Base-by-base conservation (phyloP, 257 asterid genomes). In the Penstemon davidsonii region DNA sequence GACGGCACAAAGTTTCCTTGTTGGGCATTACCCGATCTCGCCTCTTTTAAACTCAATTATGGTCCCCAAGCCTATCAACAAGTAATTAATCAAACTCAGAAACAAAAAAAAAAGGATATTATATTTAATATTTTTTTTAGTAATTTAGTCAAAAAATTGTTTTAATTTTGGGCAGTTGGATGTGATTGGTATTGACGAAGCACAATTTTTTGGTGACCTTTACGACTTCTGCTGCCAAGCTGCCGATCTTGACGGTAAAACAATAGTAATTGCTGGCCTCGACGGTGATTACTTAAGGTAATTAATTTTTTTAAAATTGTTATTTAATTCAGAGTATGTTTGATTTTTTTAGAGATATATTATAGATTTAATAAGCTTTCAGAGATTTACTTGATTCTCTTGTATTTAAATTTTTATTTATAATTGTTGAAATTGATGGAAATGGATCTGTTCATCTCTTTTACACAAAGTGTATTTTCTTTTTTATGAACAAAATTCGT, bases 101-200 rank as follows among this genome's bases (percentile, higher is more conserved):
- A n/a, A n/a, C n/a, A n/a, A n/a, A 25, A 25, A 25, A 25, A 25
- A 25, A 25, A 25, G 18, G 18, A 15, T 15, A 15, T 15, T 15
- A 15, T 25, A 25, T 25, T 0, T 25, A 25, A 25, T 25, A 1
- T 25, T 1, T 25, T 25, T 25, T 25, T 25, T 25, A 25, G 33
- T 25, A 25, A 25, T 25, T 25, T 25, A 25, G 33, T 25, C 33
- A 25, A 1, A 2, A 25, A 19, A 55, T 58, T 1, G 39, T 40
- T 69, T 7, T 51, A 8, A 5, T 19, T 39, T 7, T 78, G 62
- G 37, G 40, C 88, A 89, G 96, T 71, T 89, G 79, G 96, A 92
- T 75, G 96, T 89, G 76, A 89, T 92, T 68, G 98, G 96, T 51
- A 87, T 91, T 11, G 96, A 91, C 67, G 97, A 91, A 73, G 95